phyloP scores from a whole-genome alignment of 2,329 filamentous ascomycete species.

The Uncinocarpus reesii region DNA sequence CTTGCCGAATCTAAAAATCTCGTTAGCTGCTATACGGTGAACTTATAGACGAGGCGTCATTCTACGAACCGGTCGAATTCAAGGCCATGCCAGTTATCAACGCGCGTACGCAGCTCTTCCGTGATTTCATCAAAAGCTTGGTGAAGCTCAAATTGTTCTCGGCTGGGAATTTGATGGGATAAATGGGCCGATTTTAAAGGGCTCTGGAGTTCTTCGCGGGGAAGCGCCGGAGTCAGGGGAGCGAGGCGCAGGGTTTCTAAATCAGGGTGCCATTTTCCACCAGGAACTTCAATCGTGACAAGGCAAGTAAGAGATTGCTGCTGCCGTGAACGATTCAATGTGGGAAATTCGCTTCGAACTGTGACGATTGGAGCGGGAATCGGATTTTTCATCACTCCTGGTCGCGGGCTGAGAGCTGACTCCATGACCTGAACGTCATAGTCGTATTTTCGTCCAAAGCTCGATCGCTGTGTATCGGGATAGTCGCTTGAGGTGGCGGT shows the following conservation, averaged over 20 bases:
- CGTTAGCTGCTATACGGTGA: neutral
- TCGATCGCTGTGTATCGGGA: conserved; percentile 60
- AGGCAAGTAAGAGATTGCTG: conserved; percentile 92
- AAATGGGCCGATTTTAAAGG: conserved; percentile 33
- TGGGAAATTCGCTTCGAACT: conserved; percentile 92
- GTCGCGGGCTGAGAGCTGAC: conserved; percentile 62
- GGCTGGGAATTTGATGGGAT: conserved; percentile 1
- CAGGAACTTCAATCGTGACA: conserved; percentile 84
- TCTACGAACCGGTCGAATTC: conserved; percentile 64
- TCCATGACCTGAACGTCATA: conserved; percentile 97
- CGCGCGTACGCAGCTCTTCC: conserved; percentile 70
- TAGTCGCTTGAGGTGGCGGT: conserved; percentile 68
- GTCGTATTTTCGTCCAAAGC: conserved; percentile 65
- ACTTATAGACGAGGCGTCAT: conserved; percentile 3
- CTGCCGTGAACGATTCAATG: conserved; percentile 78
- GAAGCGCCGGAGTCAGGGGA: conserved; percentile 42
- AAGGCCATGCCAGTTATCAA: conserved; percentile 96
- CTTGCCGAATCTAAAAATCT: conserved; percentile 65
- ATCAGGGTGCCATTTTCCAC: conserved; percentile 80
- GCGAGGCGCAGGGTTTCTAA: conserved; percentile 60
- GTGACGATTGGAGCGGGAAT: conserved; percentile 88
- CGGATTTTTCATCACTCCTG: conserved; percentile 61
- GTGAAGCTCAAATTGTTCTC: conserved; percentile 59
- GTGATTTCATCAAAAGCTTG: conserved; percentile 76
- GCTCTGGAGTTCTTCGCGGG: conserved; percentile 45